phyloP scores from a whole-genome alignment of 371 early-diverging fungal genomes.

The Synchytrium microbalum region DNA sequence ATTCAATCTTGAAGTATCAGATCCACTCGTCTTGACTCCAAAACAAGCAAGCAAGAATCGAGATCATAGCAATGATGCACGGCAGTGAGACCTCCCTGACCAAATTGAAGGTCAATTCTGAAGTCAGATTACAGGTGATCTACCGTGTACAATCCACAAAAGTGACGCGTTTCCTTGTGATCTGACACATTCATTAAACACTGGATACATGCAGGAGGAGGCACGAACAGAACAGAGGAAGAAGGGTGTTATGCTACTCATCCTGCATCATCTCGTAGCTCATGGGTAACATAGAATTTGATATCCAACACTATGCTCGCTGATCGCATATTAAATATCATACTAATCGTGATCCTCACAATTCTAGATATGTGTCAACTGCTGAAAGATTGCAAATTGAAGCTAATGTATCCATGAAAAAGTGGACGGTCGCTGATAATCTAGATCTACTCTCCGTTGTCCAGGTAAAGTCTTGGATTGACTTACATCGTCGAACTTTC shows the following conservation, averaged over 20 bases:
- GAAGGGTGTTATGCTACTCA: slow-evolving; percentile 29
- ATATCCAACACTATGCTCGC: not conserved
- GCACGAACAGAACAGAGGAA: slow-evolving; percentile 27
- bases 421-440: slow-evolving; percentile 39
- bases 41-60: too few species aligned
- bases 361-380: slow-evolving; percentile 26
- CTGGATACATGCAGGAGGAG: slow-evolving; percentile 20
- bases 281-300: slow-evolving; percentile 20
- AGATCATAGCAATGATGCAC: too few species aligned
- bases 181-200: not conserved
- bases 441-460: slow-evolving; percentile 37
- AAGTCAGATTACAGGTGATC: slow-evolving; percentile 15
- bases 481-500: not conserved
- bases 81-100: slow-evolving; percentile 4
- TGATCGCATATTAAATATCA: not conserved
- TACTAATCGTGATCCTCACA: not conserved
- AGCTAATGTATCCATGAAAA: slow-evolving; percentile 27
- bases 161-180: not conserved
- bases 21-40: too few species aligned
- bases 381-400: slow-evolving; percentile 35
- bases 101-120: slow-evolving; percentile 17
- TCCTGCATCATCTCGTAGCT: slow-evolving; percentile 31
- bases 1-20: too few species aligned
- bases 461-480: slow-evolving; percentile 26
- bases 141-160: too few species aligned